Percentiles rank a stretch among this genome's conserved stretches.
phyloP scores from a whole-genome alignment of 1,284 basidiomycete species.

The Cystobasidiaceae sp. region DNA sequence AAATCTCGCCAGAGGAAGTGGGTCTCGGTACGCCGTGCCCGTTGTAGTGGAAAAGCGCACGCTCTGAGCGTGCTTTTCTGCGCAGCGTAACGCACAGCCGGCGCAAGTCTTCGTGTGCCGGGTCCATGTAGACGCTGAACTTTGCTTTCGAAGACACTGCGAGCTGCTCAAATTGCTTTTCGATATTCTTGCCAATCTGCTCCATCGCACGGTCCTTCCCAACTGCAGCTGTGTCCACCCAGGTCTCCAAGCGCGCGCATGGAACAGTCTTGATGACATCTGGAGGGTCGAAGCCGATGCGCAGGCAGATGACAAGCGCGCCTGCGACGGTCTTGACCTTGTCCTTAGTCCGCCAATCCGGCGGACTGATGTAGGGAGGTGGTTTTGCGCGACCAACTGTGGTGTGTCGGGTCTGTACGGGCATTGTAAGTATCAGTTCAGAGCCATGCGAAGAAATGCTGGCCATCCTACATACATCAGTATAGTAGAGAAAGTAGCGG shows the following conservation, averaged over 20 bases:
- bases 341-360: constrained; percentile 47
- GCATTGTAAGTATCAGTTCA: no score
- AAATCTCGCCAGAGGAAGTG: constrained; percentile 91
- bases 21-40: constrained; percentile 97
- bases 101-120: constrained; percentile 88
- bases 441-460: not conserved
- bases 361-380: constrained; percentile 33
- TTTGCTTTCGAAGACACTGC: constrained; percentile 76
- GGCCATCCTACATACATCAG: constrained; percentile 39
- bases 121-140: constrained; percentile 69
- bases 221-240: constrained; percentile 91
- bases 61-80: constrained; percentile 85
- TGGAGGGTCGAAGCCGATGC: constrained; percentile 96
- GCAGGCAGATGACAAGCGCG: constrained; percentile 86
- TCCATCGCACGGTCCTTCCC: constrained; percentile 60
- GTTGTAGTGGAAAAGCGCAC: constrained; percentile 96
- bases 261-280: constrained; percentile 96
- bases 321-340: constrained; percentile 67
- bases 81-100: constrained; percentile 80
- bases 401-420: constrained; percentile 21
- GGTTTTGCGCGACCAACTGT: constrained; percentile 21
- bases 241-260: constrained; percentile 90
- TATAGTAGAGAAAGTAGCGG: constrained; percentile 44
- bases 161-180: constrained; percentile 93
- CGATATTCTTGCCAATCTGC: constrained; percentile 71